phyloP scores from a whole-genome alignment of 495 filamentous ascomycete species.

The Penicillium steckii region DNA sequence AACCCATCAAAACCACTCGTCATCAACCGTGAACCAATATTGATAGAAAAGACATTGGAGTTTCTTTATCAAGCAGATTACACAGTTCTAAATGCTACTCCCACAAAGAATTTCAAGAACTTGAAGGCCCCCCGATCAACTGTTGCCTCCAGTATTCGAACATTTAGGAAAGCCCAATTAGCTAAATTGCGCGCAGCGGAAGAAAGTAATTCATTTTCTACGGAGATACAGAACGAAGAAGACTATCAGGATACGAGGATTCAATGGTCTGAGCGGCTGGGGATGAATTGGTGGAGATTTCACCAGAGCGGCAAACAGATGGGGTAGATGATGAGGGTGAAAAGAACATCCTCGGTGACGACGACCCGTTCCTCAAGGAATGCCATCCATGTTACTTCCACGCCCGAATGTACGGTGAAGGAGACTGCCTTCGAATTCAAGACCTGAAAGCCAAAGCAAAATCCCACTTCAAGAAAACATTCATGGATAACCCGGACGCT shows the following conservation, averaged over 20 bases:
- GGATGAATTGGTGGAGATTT: neutral
- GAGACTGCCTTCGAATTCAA: neutral
- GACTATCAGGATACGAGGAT: neutral
- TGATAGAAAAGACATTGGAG: neutral
- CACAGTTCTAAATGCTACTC: neutral
- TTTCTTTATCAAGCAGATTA: neutral
- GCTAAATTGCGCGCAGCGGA: neutral
- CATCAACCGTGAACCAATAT: neutral
- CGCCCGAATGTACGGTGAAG: neutral
- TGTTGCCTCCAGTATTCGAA: neutral
- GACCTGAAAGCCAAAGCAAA: neutral
- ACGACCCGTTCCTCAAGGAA: neutral
- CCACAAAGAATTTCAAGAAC: neutral
- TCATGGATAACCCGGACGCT: neutral
- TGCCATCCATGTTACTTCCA: neutral
- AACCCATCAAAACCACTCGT: neutral
- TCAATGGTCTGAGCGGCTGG: neutral
- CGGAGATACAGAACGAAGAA: neutral
- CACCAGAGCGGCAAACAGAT: neutral
- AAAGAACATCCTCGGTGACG: neutral
- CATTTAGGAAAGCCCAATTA: neutral
- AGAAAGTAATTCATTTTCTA: neutral
- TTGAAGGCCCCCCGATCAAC: too few relatives aligned
- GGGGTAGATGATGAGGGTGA: neutral
- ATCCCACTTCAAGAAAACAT: neutral